Percentiles rank a stretch among this genome's conserved stretches.
These are phyloP conservation scores for Trametes maxima DNA, from an alignment of 768 basidiomycete genomes.

Conservation along the genomic window DNA sequence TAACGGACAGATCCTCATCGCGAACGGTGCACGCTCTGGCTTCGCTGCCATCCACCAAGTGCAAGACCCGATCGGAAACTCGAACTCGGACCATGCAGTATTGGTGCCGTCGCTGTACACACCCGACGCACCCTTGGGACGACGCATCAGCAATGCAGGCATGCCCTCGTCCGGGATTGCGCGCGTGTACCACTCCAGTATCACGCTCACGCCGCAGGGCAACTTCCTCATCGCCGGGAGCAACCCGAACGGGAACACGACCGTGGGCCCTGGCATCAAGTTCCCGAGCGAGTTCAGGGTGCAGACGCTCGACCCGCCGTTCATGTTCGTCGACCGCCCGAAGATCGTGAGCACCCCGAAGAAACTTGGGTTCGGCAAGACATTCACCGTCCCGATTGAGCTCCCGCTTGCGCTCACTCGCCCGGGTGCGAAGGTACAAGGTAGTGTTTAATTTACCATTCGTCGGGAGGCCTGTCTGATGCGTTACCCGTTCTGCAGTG, in stretches of 20 bases:
- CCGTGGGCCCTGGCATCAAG: constrained; percentile 45
- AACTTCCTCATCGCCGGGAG: constrained; percentile 80
- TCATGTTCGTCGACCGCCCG: constrained; percentile 69
- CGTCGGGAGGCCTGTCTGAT: too few relatives aligned
- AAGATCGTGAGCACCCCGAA: constrained; percentile 39
- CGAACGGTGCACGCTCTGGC: constrained; percentile 75
- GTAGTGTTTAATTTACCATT: too few relatives aligned
- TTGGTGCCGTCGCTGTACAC: constrained; percentile 70
- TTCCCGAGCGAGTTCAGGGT: constrained; percentile 89
- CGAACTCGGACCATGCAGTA: constrained; percentile 77
- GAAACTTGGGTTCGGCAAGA: constrained; percentile 49
- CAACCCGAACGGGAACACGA: constrained; percentile 81
- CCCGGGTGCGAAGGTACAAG: constrained; percentile 43
- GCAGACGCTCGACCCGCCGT: constrained; percentile 85
- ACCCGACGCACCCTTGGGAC: constrained; percentile 53
- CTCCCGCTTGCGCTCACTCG: constrained; percentile 38
- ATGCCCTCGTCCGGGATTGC: constrained; percentile 72
- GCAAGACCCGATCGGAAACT: constrained; percentile 63
- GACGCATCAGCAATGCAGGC: constrained; percentile 58
- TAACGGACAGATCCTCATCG: constrained; percentile 69
- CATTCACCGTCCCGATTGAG: constrained; percentile 48
- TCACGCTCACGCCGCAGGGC: constrained; percentile 72
- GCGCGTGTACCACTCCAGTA: constrained; percentile 79
- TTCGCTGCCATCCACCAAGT: constrained; percentile 84
- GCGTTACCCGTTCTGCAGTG: too few relatives aligned